phyloP scores from a whole-genome alignment of 805 yeast genomes.

The Ogataea nonfermentans region DNA sequence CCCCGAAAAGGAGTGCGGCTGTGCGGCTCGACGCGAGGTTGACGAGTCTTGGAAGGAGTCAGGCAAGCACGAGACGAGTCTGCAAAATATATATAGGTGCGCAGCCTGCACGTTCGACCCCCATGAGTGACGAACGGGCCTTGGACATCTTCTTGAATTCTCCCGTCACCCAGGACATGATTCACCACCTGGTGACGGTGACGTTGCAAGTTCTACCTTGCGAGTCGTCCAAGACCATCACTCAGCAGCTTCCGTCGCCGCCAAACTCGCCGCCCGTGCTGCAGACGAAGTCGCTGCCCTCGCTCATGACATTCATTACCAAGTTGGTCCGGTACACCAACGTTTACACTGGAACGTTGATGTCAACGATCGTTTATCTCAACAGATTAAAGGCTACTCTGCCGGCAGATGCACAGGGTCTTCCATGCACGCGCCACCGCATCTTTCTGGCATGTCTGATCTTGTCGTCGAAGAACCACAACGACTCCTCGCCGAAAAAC shows the following conservation, averaged over 20 bases:
- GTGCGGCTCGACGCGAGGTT: slow-evolving; percentile 7
- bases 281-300: slow-evolving; percentile 51
- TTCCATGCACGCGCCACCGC: slow-evolving; percentile 78
- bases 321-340: slow-evolving; percentile 70
- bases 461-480: slow-evolving; percentile 69
- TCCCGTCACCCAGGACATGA: slow-evolving; percentile 74
- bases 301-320: slow-evolving; percentile 71
- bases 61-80: slow-evolving; percentile 1
- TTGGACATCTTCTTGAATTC: slow-evolving; percentile 56
- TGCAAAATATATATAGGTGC: slow-evolving; percentile 2
- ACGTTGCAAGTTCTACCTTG: slow-evolving; percentile 70
- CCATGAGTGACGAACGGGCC: slow-evolving; percentile 53
- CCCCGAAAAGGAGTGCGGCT: slow-evolving; percentile 10
- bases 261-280: slow-evolving; percentile 32
- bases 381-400: slow-evolving; percentile 57
- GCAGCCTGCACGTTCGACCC: neutral
- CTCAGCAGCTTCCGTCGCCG: slow-evolving; percentile 35
- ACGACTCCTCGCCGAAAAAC: slow-evolving; percentile 77
- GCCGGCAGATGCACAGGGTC: slow-evolving; percentile 71
- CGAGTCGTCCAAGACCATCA: slow-evolving; percentile 38
- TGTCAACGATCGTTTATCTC: slow-evolving; percentile 69
- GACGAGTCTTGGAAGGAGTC: slow-evolving; percentile 12
- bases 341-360: slow-evolving; percentile 76
- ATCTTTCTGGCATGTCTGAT: slow-evolving; percentile 73
- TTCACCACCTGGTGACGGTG: slow-evolving; percentile 62